These are phyloP conservation scores for Acorus gramineus DNA, from an alignment of 106 monocot species.

Conservation along the genomic window DNA sequence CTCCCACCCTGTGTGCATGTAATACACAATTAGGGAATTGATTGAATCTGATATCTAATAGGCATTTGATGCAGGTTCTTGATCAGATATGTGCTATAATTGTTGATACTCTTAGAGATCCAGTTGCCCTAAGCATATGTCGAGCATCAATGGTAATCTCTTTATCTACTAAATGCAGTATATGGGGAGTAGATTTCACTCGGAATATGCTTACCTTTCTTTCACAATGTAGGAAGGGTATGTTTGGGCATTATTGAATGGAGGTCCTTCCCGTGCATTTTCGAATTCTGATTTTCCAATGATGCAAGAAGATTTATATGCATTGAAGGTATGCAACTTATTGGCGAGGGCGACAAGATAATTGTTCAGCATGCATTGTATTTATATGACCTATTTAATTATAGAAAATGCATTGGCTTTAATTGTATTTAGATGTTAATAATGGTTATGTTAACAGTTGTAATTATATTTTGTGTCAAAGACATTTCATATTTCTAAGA, in stretches of 20 bases:
- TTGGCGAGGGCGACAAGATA: neutral
- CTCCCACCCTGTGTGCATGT: neutral
- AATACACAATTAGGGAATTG: neutral
- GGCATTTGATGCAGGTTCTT: slow-evolving; percentile 33
- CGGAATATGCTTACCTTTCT: neutral
- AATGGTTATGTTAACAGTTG: no score
- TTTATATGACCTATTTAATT: no score
- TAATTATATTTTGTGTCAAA: no score
- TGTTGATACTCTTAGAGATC: slow-evolving; percentile 51
- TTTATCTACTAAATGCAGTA: neutral
- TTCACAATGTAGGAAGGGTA: slow-evolving; percentile 32
- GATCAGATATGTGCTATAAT: slow-evolving; percentile 57
- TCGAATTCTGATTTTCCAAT: slow-evolving; percentile 36
- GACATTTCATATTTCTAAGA: no score
- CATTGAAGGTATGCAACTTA: slow-evolving; percentile 48
- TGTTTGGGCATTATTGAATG: slow-evolving; percentile 67
- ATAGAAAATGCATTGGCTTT: no score
- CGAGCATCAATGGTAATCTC: slow-evolving; percentile 51
- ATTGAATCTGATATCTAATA: neutral
- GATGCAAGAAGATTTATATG: slow-evolving; percentile 66
- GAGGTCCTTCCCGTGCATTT: slow-evolving; percentile 68
- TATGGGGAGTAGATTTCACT: no score
- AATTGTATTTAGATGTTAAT: no score
- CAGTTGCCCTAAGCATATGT: slow-evolving; percentile 54
- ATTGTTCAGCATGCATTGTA: no score